Evolutionary conservation across 2,329 filamentous ascomycete species (phyloP), one percentile per base, ranked within the genome.

Genomic region (Clonostachys rosea): DNA sequence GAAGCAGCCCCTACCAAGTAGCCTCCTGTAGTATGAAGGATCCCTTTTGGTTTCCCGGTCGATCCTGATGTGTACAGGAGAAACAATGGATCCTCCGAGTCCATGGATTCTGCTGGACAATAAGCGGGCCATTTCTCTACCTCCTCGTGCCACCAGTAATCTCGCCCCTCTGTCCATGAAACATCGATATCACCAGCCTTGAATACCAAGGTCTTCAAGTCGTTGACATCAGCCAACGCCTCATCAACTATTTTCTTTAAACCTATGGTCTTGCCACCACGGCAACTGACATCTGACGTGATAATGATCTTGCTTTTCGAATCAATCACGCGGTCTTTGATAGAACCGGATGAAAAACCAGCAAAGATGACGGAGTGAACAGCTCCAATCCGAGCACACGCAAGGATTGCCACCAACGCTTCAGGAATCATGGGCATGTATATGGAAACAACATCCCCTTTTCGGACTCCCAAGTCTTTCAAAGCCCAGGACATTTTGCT

Each of bases 171-270:
- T 45, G 90, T 95, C 88, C 87, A 92, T 53, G 92, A 91, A 16
- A 97, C 85, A 45, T 96, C 90, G 43, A 91, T 86, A 45, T 92
- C 91, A 35, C 94, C 99, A 59, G 92, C 88, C 81, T 95, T 92
- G 79, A 86, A 97, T 47, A 99, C 94, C 37, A 99, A 78, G 58
- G 89, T 89, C 68, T 88, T 83, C 39, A 77, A 82, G 55, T 89
- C 86, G 16, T 92, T 92, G 70, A 92, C 97, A 71, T 96, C 90
- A 77, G 94, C 95, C 51, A 99, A 80, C 35, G 92, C 92, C 64
- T 97, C 94, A 62, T 99, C 94, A 56, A 97, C 94, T 64, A 99
- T 97, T 78, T 95, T 95, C 84, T 99, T 97, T 59, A 92, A 97
- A 61, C 89, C 89, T 64, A 99, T 96, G 61, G 95, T 71, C 78